These are phyloP conservation scores for Acrocalymma vagum DNA, from an alignment of 2,329 filamentous ascomycete genomes.

Conservation along the genomic window DNA sequence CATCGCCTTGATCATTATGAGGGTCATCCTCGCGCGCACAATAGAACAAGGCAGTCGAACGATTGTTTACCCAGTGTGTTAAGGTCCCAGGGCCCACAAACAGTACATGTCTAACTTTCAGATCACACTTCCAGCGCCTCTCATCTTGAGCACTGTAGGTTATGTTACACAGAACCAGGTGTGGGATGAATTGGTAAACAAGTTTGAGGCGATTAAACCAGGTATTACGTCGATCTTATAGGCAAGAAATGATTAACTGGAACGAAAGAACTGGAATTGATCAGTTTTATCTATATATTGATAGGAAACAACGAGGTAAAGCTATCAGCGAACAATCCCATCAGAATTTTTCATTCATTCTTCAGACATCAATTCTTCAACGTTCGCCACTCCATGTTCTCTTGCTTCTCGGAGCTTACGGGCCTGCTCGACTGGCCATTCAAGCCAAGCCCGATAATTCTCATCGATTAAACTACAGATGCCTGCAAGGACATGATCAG, in stretches of 20 bases:
- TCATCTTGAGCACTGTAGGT: constrained; percentile 43
- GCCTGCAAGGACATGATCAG: neutral
- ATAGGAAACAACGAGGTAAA: no score
- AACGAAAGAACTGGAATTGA: no score
- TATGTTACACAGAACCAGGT: constrained; percentile 40
- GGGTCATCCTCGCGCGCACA: constrained; percentile 36
- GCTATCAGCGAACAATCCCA: no score
- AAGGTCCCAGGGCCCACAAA: constrained; percentile 45
- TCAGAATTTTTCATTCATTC: no score
- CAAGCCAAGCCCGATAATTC: neutral
- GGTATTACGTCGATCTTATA: constrained; percentile 28
- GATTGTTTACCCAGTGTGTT: constrained; percentile 44
- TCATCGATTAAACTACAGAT: neutral
- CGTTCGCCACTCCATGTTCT: no score
- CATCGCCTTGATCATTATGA: constrained; percentile 14
- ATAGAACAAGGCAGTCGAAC: constrained; percentile 50
- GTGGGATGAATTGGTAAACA: constrained; percentile 48
- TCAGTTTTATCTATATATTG: no score
- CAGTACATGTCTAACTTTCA: constrained; percentile 45
- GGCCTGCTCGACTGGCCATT: neutral
- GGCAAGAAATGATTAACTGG: no score
- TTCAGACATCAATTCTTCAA: no score
- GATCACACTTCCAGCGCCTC: constrained; percentile 27
- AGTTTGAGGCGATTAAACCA: constrained; percentile 45
- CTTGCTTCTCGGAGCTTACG: no score